Evolutionary conservation across 768 basidiomycete species (phyloP).

Genomic region (Pulveroboletus sp.): DNA sequence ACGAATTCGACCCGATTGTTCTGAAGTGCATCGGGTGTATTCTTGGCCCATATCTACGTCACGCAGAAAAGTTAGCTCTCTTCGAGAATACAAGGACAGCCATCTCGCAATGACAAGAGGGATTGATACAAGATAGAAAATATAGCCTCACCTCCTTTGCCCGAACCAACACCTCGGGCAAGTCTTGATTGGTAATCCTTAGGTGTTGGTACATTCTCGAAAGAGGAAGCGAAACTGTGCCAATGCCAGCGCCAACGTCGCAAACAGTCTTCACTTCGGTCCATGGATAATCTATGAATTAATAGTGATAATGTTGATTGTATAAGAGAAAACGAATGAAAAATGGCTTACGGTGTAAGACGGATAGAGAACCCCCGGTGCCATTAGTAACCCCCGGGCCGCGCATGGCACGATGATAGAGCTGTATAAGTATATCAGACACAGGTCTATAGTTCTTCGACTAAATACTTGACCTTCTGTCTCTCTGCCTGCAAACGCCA

Average conservation of each 20-base stretch:
- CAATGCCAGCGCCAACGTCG: conserved; percentile 29
- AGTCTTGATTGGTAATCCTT: conserved; percentile 25
- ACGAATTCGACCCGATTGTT: conserved; percentile 13
- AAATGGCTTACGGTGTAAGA: conserved; percentile 18
- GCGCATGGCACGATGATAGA: conserved; percentile 22
- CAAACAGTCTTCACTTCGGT: conserved; percentile 21
- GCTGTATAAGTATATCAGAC: conserved; percentile 8
- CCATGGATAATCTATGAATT: conserved; percentile 30
- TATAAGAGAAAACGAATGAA: background rate
- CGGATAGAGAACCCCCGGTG: conserved; percentile 20
- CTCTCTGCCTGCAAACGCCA: conserved; percentile 12
- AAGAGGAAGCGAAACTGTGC: conserved; percentile 25
- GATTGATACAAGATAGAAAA: background rate
- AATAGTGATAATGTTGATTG: background rate
- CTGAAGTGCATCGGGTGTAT: conserved; percentile 16
- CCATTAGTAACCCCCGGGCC: conserved; percentile 9
- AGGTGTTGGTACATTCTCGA: conserved; percentile 24
- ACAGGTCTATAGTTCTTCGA: background rate
- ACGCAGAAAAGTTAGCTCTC: background rate
- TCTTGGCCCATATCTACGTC: conserved; percentile 15
- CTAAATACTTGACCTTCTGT: conserved; percentile 8
- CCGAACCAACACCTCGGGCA: conserved; percentile 22
- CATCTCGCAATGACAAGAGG: background rate
- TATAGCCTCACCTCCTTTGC: conserved; percentile 17
- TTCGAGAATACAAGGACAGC: too few species aligned